phyloP scores from a whole-genome alignment of 371 early-diverging fungal genomes.

The Mucor velutinosus region DNA sequence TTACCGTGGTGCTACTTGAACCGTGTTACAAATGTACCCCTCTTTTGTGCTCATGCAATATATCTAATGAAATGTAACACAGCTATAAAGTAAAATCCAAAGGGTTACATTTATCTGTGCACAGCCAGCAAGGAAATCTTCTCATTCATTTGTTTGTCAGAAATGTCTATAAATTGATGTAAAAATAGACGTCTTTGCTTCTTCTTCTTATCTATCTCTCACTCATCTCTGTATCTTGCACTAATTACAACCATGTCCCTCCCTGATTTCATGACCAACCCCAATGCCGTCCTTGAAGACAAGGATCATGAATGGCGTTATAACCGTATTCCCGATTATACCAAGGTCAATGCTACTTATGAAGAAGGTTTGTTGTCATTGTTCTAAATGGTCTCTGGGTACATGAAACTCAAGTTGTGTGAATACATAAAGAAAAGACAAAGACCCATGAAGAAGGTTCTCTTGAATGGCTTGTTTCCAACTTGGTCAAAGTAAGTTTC shows the following conservation, averaged over 20 bases:
- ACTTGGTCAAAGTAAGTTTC: conserved; percentile 48
- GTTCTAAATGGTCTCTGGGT: neutral
- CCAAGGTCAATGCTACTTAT: conserved; percentile 48
- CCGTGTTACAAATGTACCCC: neutral
- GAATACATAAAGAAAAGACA: conserved; percentile 32
- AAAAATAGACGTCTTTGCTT: neutral
- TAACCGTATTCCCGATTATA: conserved; percentile 51
- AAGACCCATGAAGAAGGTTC: conserved; percentile 48
- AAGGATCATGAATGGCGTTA: conserved; percentile 53
- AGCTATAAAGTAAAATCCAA: neutral
- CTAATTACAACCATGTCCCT: conserved; percentile 13
- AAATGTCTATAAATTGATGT: neutral
- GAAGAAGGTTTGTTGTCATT: conserved; percentile 34
- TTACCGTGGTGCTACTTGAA: neutral
- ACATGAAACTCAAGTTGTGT: neutral
- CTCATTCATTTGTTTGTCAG: neutral
- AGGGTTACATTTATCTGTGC: neutral
- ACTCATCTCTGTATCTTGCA: neutral
- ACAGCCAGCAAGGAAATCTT: neutral
- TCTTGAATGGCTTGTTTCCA: conserved; percentile 51
- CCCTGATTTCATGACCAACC: conserved; percentile 58
- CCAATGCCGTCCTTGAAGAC: conserved; percentile 56
- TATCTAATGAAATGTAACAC: neutral
- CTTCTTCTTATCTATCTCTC: neutral
- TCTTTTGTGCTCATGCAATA: neutral